Evolutionary conservation across 257 asterid species (phyloP), one percentile per base, ranked within the genome.

Genomic region (Osmanthus fragrans): DNA sequence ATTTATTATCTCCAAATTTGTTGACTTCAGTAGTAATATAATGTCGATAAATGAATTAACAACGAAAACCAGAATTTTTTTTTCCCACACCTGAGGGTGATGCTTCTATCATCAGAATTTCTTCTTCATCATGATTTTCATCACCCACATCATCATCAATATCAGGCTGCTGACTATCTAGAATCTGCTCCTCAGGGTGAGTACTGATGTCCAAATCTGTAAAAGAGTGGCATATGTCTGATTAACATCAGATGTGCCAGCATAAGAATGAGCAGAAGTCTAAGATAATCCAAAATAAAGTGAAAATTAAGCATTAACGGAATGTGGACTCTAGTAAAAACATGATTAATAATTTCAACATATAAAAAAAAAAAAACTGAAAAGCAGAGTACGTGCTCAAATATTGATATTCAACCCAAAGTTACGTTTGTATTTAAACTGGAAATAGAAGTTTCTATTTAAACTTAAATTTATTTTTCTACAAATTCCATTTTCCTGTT

Each of bases 211-310:
- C 96, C 97, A 94, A 86, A 92, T 92, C 97, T 94, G 97, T 91
- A 94, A 90, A 91, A 82, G 96, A 87, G 95, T 91, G 94, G 94
- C 81, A 92, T 83, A 88, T 83, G 92, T 89, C 97, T 90, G 97
- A 86, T 93, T 88, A 89, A 91, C 85, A 89, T 80, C 90, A 89
- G 80, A 81, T 85, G 40, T 81, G 80, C 84, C 88, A 81, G 79
- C 65, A 82, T 84, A 86, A 84, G 86, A 87, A 82, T 74, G 84
- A 81, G 87, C 56, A 70, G 76, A 42, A 63, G 76, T 64, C 11
- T 49, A 56, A 42, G 4, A 58, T 7, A 77, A 54, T 42, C 77
- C 79, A 74, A 75, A 75, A 74, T 51, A 54, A 29, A 49, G 73
- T 4, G 2, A 12, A 63, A 27, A 25, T 32, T 63, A 63, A 25